Evolutionary conservation across 1,284 basidiomycete genomes (phyloP), one percentile per base, ranked within the genome.

Genomic region (Pholiota adiposa): DNA sequence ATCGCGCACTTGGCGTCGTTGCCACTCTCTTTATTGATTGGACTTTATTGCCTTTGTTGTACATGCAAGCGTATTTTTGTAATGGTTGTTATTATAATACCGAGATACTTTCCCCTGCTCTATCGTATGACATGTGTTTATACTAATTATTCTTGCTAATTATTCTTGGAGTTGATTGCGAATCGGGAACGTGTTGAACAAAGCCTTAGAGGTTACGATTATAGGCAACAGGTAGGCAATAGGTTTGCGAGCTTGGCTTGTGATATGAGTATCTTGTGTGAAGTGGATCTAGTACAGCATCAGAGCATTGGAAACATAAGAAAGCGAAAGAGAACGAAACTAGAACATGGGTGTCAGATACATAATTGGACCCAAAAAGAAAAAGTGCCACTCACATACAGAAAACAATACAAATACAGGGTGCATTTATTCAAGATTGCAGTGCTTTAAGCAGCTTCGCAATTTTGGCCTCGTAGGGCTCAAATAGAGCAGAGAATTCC

Each of bases 401-500:
- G 6, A 23, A 46, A 25, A 16, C 16, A 6, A 46, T n/a, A 46
- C 12, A 12, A 23, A 25, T 29, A 46, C 41, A 25, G 12, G 2
- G 1, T 7, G 11, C 3, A 38, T 23, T 36, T 38, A 51, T 38
- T 27, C 9, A 59, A 49, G 33, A 54, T 50, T 67, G 55, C 4
- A 67, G 55, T 1, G 46, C 52, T 21, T 61, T 48, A 34, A 63
- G 51, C 29, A 65, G 31, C 8, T 56, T 58, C 31, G 61, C 54
- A 52, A 71, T 59, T 25, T 63, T 64, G 31, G 63, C 51, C 51
- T 65, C 60, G 59, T 68, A 70, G 1, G 65, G 59, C 9, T 56
- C 54, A 44, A 70, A 71, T 63, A 70, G 60, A 9, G 58, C 54
- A 16, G 56, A 48, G 51, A 70, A 70, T 41, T 69, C 67, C 21